Percentiles rank a stretch among this genome's conserved stretches.
These are phyloP conservation scores for Flaveria linearis DNA, from an alignment of 129 eudicot species.

Conservation along the genomic window DNA sequence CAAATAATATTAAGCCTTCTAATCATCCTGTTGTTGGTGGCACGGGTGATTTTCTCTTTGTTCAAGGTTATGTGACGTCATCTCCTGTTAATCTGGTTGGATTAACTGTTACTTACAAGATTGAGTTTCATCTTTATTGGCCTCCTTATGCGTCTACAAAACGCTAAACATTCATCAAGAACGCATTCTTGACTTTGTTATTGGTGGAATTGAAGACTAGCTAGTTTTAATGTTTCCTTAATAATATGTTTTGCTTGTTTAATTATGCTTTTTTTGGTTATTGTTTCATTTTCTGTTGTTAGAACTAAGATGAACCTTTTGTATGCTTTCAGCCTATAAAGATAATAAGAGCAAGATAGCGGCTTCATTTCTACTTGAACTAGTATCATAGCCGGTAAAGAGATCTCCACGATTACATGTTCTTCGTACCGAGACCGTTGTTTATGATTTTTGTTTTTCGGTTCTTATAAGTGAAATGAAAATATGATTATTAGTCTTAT, in stretches of 20 bases:
- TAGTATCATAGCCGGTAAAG: neutral
- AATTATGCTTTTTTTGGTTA: neutral
- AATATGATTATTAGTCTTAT: neutral
- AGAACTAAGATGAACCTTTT: neutral
- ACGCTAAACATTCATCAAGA: conserved; percentile 13
- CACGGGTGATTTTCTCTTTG: conserved; percentile 56
- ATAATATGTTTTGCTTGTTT: neutral
- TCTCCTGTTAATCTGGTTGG: conserved; percentile 51
- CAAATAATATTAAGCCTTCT: conserved; percentile 48
- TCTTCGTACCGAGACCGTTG: neutral
- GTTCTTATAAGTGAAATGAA: neutral
- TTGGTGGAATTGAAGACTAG: neutral
- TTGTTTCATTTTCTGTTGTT: neutral
- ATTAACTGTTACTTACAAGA: conserved; percentile 46
- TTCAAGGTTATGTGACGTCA: conserved; percentile 58
- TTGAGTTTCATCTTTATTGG: conserved; percentile 59
- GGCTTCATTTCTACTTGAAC: neutral
- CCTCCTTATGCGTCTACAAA: conserved; percentile 53
- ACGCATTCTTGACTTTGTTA: conserved; percentile 15
- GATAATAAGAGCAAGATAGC: neutral
- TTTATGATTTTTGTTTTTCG: neutral
- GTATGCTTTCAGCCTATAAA: neutral
- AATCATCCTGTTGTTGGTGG: conserved; percentile 64
- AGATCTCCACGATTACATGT: neutral
- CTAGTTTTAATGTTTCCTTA: neutral